Percentiles rank a stretch among this genome's conserved stretches.
Conservation (phyloP, 75 land plant genomes). For the Gnetum montanum region DNA sequence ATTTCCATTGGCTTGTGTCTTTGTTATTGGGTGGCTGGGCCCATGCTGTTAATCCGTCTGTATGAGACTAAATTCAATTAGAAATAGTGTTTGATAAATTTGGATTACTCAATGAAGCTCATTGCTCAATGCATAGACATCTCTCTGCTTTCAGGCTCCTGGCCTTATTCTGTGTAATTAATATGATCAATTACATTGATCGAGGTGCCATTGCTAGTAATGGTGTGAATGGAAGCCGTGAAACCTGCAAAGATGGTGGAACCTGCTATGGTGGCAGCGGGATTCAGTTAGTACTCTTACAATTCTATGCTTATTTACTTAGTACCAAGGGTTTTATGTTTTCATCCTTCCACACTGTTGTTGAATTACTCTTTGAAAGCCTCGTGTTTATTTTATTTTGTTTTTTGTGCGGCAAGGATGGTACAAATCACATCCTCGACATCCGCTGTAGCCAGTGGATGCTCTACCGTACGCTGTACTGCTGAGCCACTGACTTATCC, state of each 20-base stretch:
- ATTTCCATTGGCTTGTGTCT: no score
- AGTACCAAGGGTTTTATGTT: neutral
- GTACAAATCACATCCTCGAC: no score
- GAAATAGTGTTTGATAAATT: neutral
- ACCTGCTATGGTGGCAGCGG: slow-evolving; percentile 73
- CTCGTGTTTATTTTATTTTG: neutral
- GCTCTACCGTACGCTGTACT: no score
- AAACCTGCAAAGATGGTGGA: slow-evolving; percentile 50
- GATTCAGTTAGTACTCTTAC: slow-evolving; percentile 63
- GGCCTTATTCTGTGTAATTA: slow-evolving; percentile 72
- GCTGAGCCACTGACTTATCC: no score
- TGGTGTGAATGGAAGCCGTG: slow-evolving; percentile 86
- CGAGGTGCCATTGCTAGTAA: slow-evolving; percentile 96
- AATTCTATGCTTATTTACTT: neutral
- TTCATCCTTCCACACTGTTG: neutral
- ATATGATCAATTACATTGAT: slow-evolving; percentile 86
- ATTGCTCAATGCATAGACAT: neutral
- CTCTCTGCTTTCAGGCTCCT: slow-evolving; percentile 60
- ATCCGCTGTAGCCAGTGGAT: no score
- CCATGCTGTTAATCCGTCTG: neutral
- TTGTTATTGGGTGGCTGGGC: no score
- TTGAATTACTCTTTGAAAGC: neutral
- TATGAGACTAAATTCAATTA: neutral
- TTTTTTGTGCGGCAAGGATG: neutral
- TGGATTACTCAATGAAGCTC: neutral